Evolutionary conservation across 2,329 filamentous ascomycete species (phyloP).

Genomic region (Fusarium sp.): DNA sequence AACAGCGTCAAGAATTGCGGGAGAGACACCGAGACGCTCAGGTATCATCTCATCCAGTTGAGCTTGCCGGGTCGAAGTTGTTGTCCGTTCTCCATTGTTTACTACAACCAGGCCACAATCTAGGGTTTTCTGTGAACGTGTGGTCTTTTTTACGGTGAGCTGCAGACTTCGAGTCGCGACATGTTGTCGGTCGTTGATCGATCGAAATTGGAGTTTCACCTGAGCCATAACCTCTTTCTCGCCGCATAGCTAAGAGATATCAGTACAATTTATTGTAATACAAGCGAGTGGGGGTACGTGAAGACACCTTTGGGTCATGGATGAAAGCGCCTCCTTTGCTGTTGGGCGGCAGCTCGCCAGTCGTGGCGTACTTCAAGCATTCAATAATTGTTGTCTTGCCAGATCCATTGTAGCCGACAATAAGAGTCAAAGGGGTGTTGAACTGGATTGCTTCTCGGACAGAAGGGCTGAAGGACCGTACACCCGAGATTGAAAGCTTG

Average conservation of each 20-base stretch:
- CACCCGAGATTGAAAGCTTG: slow-evolving; percentile 85
- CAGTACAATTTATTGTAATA: slow-evolving; percentile 9
- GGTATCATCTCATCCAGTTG: slow-evolving; percentile 89
- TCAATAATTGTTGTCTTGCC: slow-evolving; percentile 99
- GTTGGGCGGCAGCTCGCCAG: slow-evolving; percentile 92
- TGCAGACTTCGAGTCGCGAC: slow-evolving; percentile 87
- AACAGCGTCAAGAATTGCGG: slow-evolving; percentile 90
- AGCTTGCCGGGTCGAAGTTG: slow-evolving; percentile 82
- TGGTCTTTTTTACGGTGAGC: slow-evolving; percentile 85
- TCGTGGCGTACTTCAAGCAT: slow-evolving; percentile 97
- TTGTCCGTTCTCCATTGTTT: slow-evolving; percentile 82
- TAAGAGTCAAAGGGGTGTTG: slow-evolving; percentile 90
- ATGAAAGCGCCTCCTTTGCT: slow-evolving; percentile 92
- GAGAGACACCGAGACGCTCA: slow-evolving; percentile 87
- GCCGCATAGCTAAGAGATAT: slow-evolving; percentile 70
- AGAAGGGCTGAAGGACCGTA: slow-evolving; percentile 86
- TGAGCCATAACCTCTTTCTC: slow-evolving; percentile 92
- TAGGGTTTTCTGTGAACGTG: slow-evolving; percentile 82
- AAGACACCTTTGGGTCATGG: slow-evolving; percentile 86
- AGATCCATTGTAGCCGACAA: slow-evolving; percentile 97
- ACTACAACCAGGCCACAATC: slow-evolving; percentile 82
- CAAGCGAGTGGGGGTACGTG: too few relatives aligned
- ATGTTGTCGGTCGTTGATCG: slow-evolving; percentile 81
- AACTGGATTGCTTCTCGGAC: slow-evolving; percentile 86
- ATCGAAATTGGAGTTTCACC: slow-evolving; percentile 89